Evolutionary conservation across 257 asterid genomes (phyloP).

Genomic region (Salvia splendens): DNA sequence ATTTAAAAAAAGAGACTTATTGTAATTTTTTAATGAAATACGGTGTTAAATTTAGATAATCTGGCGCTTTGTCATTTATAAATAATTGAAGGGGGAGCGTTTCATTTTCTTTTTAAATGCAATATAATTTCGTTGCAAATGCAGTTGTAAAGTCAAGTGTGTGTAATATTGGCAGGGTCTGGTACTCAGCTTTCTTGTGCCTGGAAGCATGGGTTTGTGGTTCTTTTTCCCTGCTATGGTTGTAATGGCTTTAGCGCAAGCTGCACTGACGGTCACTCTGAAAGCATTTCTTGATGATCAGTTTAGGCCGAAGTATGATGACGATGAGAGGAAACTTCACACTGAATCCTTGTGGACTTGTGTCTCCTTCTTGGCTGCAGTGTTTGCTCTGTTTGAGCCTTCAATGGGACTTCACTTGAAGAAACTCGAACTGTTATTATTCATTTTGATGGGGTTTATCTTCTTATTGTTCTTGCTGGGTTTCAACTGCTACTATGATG

Average conservation of each 20-base stretch:
- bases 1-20: no score
- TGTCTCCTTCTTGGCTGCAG: constrained; percentile 9
- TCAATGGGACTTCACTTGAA: not conserved
- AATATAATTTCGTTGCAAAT: no score
- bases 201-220: not conserved
- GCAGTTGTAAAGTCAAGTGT: no score
- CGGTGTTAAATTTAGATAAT: no score
- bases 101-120: no score
- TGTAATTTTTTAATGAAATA: no score
- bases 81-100: no score
- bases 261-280: constrained; percentile 7
- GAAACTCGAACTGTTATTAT: not conserved
- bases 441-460: not conserved
- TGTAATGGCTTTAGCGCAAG: constrained; percentile 25
- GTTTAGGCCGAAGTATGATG: not conserved
- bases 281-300: constrained; percentile 36
- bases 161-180: constrained; percentile 3
- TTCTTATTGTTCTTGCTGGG: constrained; percentile 25
- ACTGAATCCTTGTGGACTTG: constrained; percentile 2
- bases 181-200: not conserved
- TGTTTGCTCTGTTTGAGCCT: no score
- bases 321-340: not conserved
- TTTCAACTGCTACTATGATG: not conserved
- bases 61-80: no score
- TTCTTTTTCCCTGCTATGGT: constrained; percentile 19